A percentile compares a stretch with the other conserved stretches of the same genome.
Evolutionary conservation across 2,329 filamentous ascomycete species (phyloP).

Genomic region (Arthrobotrys sinensis): DNA sequence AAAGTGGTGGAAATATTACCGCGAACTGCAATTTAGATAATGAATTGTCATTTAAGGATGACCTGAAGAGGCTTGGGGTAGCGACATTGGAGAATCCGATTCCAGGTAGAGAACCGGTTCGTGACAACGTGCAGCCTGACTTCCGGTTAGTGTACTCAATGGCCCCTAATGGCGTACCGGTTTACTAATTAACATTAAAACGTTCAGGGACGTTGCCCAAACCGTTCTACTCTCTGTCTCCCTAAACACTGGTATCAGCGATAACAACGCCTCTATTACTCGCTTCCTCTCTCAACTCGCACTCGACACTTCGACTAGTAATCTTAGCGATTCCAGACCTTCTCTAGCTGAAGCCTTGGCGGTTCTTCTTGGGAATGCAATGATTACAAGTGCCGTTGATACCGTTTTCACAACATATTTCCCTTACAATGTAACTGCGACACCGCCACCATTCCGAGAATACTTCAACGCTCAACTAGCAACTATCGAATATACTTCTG

Average conservation of each 20-base stretch:
- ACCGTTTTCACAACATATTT: conserved; percentile 76
- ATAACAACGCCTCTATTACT: conserved; percentile 74
- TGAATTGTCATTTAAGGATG: conserved; percentile 61
- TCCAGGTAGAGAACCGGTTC: conserved; percentile 68
- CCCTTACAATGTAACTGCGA: conserved; percentile 68
- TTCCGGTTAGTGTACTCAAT: conserved; percentile 34
- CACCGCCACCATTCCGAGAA: conserved; percentile 67
- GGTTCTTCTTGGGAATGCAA: conserved; percentile 77
- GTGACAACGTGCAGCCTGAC: conserved; percentile 66
- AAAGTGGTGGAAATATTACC: conserved; percentile 44
- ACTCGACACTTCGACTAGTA: conserved; percentile 66
- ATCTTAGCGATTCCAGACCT: conserved; percentile 72
- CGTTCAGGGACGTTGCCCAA: conserved; percentile 17
- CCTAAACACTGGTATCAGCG: conserved; percentile 73
- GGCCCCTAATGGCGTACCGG: neutral
- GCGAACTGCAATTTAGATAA: conserved; percentile 45
- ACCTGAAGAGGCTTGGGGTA: conserved; percentile 18
- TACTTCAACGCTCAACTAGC: conserved; percentile 77
- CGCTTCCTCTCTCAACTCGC: conserved; percentile 74
- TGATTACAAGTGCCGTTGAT: conserved; percentile 75
- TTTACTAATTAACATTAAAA: conserved; percentile 1
- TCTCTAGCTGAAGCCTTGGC: conserved; percentile 81
- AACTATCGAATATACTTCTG: conserved; percentile 79
- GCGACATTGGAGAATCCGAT: conserved; percentile 40
- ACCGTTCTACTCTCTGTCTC: conserved; percentile 68